Base-by-base conservation (phyloP, 768 basidiomycete genomes). In the Kwoniella botswanensis region DNA sequence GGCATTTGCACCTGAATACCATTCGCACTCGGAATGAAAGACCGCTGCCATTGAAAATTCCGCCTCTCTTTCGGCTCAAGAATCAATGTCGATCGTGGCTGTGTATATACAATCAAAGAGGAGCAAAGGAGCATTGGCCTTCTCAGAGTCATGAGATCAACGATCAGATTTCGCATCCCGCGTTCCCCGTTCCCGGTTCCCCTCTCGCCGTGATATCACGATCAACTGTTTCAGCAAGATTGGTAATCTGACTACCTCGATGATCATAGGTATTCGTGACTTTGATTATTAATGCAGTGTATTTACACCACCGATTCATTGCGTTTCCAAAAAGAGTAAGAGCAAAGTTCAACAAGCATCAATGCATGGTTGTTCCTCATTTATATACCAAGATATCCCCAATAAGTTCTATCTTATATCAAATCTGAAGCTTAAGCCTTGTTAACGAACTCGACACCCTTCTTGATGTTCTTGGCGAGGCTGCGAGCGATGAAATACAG, bases 401-500 rank as follows among this genome's bases (percentile, higher is more conserved):
- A 55, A 55, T 11, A 4, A 22, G 15, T 1, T 55, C 54, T 21
- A 55, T 2, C 9, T n/a, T 18, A 55, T 17, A n/a, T 61, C 42
- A 3, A 7, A 50, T 55, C 57, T 74, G 0, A 7, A 35, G 6
- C 35, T 35, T 35, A 74, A 54, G 72, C 72, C 43, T 63, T 55
- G 64, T 76, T 81, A 75, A 79, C 81, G 69, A 85, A 85, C 67
- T 82, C 74, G 68, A 81, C 79, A 85, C 94, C 94, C 90, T 94
- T 98, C 85, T 93, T 92, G 79, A 98, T 96, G 89, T 97, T 98
- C 90, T 92, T 94, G 89, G 92, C 92, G 79, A 99, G 89, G 74
- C 82, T 83, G 60, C 66, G 5, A 46, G 65, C 44, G 9, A 43
- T 26, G 62, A 18, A 6, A 35, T 35, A 35, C 35, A 35, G 35